Evolutionary conservation across 768 basidiomycete species (phyloP).

Genomic region (Baorangia bicolor): DNA sequence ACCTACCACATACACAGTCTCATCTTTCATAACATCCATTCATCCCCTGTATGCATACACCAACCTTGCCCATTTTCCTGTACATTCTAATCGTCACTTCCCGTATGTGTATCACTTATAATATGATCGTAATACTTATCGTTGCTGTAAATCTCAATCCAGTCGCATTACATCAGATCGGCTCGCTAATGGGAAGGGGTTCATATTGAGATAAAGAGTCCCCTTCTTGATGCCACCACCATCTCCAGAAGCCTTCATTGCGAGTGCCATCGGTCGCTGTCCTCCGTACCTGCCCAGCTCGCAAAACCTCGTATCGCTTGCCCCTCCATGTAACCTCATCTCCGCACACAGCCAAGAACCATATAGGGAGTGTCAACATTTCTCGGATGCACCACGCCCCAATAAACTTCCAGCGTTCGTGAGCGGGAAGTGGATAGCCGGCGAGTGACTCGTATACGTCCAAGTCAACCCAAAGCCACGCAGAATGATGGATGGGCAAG

Average conservation of each 20-base stretch:
- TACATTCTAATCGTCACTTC: conserved; percentile 34
- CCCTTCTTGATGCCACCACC: conserved; percentile 20
- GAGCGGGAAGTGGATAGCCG: conserved; percentile 54
- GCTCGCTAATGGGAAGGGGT: conserved; percentile 11
- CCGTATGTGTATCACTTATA: conserved; percentile 35
- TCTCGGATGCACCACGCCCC: conserved; percentile 81
- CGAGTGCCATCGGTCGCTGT: conserved; percentile 18
- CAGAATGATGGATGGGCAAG: conserved; percentile 55
- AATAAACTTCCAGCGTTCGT: conserved; percentile 58
- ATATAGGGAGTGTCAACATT: conserved; percentile 84
- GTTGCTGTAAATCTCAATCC: conserved; percentile 28
- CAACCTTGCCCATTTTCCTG: conserved; percentile 29
- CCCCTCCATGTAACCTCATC: conserved; percentile 89
- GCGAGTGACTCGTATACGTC: conserved; percentile 79
- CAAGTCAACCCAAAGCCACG: conserved; percentile 80
- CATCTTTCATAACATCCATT: conserved; percentile 24
- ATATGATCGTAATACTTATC: conserved; percentile 31
- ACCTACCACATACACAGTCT: conserved; percentile 21
- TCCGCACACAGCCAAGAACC: conserved; percentile 77
- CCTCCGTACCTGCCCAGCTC: conserved; percentile 66
- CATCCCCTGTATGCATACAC: conserved; percentile 32
- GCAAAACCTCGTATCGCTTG: conserved; percentile 65
- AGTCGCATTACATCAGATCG: conserved; percentile 22
- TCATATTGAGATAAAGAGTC: conserved; percentile 17
- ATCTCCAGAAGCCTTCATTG: conserved; percentile 26